phyloP scores from a whole-genome alignment of 176 grass and related monocot genomes.

The Pharus latifolius region DNA sequence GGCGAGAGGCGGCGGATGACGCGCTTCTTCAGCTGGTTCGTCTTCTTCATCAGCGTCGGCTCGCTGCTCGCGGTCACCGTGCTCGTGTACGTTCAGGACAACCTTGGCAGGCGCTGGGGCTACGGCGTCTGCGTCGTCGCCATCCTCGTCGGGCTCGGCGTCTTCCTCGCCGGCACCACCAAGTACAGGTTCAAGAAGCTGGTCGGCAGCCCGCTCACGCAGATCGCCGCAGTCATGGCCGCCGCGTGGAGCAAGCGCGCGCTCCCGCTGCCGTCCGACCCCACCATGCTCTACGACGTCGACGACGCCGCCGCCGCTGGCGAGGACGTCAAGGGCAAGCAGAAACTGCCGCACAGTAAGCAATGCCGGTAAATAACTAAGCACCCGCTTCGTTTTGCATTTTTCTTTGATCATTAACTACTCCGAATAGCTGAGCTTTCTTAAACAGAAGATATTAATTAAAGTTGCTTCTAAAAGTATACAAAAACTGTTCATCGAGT shows the following conservation, averaged over 20 bases:
- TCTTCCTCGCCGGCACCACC: constrained; percentile 31
- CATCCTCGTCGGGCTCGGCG: constrained; percentile 12
- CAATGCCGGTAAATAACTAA: constrained; percentile 38
- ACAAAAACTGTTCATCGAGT: too few relatives aligned
- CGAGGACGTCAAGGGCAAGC: constrained; percentile 10
- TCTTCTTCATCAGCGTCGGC: constrained; percentile 47
- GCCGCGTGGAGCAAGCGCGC: constrained; percentile 29
- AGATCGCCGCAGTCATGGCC: constrained; percentile 26
- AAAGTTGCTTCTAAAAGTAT: too few relatives aligned
- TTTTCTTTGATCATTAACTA: too few relatives aligned
- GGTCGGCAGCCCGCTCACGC: constrained; percentile 31
- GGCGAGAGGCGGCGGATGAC: constrained; percentile 33
- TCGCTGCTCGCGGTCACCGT: constrained; percentile 41
- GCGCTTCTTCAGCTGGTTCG: constrained; percentile 64
- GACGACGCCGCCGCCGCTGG: background rate
- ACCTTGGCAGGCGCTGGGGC: constrained; percentile 28
- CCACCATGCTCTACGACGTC: constrained; percentile 14
- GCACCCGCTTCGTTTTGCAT: too few relatives aligned
- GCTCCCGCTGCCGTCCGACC: constrained; percentile 27
- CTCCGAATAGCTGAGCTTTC: too few relatives aligned
- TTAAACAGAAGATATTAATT: too few relatives aligned
- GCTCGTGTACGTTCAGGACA: constrained; percentile 47
- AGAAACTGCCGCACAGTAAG: constrained; percentile 29
- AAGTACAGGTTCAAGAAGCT: constrained; percentile 57
- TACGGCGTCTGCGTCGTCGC: constrained; percentile 33